Percentiles rank a stretch among this genome's conserved stretches.
phyloP scores from a whole-genome alignment of 75 land plant species.

The Sequoia sempervirens region DNA sequence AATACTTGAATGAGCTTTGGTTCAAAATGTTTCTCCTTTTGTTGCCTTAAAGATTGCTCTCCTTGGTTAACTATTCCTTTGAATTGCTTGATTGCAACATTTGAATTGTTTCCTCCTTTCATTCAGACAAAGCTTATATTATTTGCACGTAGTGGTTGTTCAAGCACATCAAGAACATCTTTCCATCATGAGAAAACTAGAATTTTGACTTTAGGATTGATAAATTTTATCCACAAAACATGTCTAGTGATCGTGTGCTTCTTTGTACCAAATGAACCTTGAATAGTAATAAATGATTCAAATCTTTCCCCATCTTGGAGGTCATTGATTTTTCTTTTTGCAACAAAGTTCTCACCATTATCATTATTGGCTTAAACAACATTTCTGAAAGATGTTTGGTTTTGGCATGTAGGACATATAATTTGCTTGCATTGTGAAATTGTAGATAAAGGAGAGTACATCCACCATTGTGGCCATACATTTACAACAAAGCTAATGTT shows the following conservation, averaged over 20 bases:
- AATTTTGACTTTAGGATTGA: slow-evolving; percentile 69
- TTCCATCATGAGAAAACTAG: slow-evolving; percentile 93
- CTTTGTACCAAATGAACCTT: slow-evolving; percentile 99
- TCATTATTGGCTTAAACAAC: slow-evolving; percentile 75
- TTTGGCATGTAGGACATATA: slow-evolving; percentile 87
- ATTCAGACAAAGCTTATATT: slow-evolving; percentile 55
- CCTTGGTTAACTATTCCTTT: slow-evolving; percentile 29
- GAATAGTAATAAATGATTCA: slow-evolving; percentile 48
- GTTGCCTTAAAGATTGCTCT: slow-evolving; percentile 8
- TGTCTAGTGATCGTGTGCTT: slow-evolving; percentile 83
- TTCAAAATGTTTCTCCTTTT: slow-evolving; percentile 11
- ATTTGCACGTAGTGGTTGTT: slow-evolving; percentile 71
- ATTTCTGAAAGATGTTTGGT: slow-evolving; percentile 56
- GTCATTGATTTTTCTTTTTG: slow-evolving; percentile 4
- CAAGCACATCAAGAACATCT: slow-evolving; percentile 92
- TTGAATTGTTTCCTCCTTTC: slow-evolving; percentile 81
- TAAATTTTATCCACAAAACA: slow-evolving; percentile 63
- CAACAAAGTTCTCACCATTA: slow-evolving; percentile 10
- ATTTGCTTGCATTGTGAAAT: slow-evolving; percentile 40
- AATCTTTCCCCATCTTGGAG: slow-evolving; percentile 14
- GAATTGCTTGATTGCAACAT: slow-evolving; percentile 67
- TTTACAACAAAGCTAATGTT: slow-evolving; percentile 87
- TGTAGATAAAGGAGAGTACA: slow-evolving; percentile 16
- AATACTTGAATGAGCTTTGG: slow-evolving; percentile 58
- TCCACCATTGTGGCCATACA: slow-evolving; percentile 74